Base-by-base conservation (phyloP, 306 rosid species). In the Glycine tomentella region DNA sequence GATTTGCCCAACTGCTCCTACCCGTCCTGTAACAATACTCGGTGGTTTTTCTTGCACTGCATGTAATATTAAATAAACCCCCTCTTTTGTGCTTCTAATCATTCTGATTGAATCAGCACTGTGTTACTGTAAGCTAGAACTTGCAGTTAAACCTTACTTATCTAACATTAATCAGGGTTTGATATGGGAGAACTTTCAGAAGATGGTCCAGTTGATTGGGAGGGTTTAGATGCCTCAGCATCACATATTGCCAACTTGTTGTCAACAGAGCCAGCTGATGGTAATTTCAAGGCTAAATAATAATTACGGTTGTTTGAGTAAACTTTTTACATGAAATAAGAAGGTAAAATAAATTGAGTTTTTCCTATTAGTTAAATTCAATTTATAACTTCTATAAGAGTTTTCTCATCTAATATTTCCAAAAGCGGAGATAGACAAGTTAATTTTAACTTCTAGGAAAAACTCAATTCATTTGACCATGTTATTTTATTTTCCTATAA, bases 1-100 rank as follows among this genome's bases (percentile, higher is more conserved):
- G 99, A 96, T 96, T 83, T 96, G 99, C 80, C 99, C 99, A 14
- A 96, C 99, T 63, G 99, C 99, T 76, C 99, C 98, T 25, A 93
- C 97, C 44, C 98, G 98, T 75, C 94, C 97, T 3, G 99, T 96
- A 64, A 88, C 98, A 3, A 66, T 88, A 36, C 93, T 96, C 9
- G 99, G 99, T 45, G 99, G 99, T 76, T 96, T 93, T 92, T 82
- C 92, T 63, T 96, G 99, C 86, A 92, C 97, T 82, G 99, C 99
- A 74, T 96, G 99, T 96, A 57, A 17, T 57, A 17, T 17, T 17
- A 57, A 57, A 87, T 84, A 48, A 80, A 78, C 42, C 2, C 3
- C 77, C 20, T 20, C 20, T 25, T n/a, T n/a, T 0, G 31, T 25
- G 31, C 31, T 25, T 15, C 68, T 75, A 66, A 15, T 72, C 68